Percentiles rank a stretch among this genome's conserved stretches.
Conservation (phyloP, 805 yeast genomes). For the Clavispora fructus region DNA sequence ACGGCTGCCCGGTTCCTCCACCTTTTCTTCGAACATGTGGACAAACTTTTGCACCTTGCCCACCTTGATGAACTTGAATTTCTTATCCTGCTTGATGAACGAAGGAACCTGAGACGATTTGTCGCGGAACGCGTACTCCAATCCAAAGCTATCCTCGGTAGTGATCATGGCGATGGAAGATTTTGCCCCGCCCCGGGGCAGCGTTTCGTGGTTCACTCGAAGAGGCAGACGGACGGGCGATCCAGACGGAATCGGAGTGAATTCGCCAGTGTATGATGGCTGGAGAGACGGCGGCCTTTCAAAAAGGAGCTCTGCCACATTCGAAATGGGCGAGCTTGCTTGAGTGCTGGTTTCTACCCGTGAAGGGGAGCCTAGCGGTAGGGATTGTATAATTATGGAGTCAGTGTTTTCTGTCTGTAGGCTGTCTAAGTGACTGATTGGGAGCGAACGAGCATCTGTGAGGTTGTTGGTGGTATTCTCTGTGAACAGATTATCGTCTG, state of each 20-base stretch:
- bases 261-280: slow-evolving; percentile 9
- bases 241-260: slow-evolving; percentile 12
- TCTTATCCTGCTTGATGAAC: slow-evolving; percentile 36
- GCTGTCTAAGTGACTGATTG: neutral
- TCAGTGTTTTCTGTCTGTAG: neutral
- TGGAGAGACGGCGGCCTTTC: neutral
- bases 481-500: neutral
- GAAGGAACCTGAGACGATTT: slow-evolving; percentile 22
- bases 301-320: slow-evolving; percentile 4
- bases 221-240: slow-evolving; percentile 9
- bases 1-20: slow-evolving; percentile 1
- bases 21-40: slow-evolving; percentile 36
- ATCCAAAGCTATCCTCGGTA: slow-evolving; percentile 23
- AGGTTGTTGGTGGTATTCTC: neutral
- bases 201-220: slow-evolving; percentile 12
- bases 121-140: slow-evolving; percentile 28
- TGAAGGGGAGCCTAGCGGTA: neutral
- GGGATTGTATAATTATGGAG: neutral
- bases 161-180: slow-evolving; percentile 21
- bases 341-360: neutral
- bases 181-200: slow-evolving; percentile 3
- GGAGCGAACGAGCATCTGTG: neutral
- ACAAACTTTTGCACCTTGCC: slow-evolving; percentile 44
- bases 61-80: slow-evolving; percentile 40
- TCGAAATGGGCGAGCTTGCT: neutral